Conservation (phyloP, 306 rosid species). For the Hippophae rhamnoides region DNA sequence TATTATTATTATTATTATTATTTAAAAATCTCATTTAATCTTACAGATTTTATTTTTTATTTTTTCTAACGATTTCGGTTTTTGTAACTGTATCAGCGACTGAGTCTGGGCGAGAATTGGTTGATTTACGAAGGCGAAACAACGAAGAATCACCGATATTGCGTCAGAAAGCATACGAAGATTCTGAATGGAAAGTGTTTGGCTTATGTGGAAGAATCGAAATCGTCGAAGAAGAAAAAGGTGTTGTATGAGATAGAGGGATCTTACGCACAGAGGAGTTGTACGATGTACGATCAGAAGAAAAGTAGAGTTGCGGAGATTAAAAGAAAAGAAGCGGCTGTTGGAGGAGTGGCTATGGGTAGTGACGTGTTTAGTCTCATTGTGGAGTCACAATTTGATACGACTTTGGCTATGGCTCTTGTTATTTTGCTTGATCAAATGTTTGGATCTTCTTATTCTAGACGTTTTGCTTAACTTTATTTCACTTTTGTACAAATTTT, state of each 20-base stretch:
- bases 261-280: conserved; percentile 48
- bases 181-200: conserved; percentile 37
- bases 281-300: conserved; percentile 37
- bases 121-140: conserved; percentile 53
- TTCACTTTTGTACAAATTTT: too few relatives aligned
- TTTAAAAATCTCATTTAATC: too few relatives aligned
- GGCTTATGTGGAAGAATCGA: conserved; percentile 28
- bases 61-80: too few relatives aligned
- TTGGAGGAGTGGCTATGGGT: conserved; percentile 48
- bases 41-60: too few relatives aligned
- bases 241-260: conserved; percentile 48
- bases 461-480: too few relatives aligned
- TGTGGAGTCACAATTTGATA: conserved; percentile 42
- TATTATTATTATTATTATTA: neutral
- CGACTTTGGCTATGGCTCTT: conserved; percentile 57
- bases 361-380: conserved; percentile 57
- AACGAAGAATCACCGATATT: conserved; percentile 27
- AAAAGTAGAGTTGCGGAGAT: conserved; percentile 57
- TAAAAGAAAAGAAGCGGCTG: conserved; percentile 45
- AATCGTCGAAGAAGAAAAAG: neutral
- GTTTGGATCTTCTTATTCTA: conserved; percentile 32
- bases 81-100: conserved; percentile 25
- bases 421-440: conserved; percentile 57
- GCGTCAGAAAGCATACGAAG: conserved; percentile 34
- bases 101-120: conserved; percentile 60